These are phyloP conservation scores for Lophium mytilinum DNA, from an alignment of 495 filamentous ascomycete genomes.

Conservation along the genomic window DNA sequence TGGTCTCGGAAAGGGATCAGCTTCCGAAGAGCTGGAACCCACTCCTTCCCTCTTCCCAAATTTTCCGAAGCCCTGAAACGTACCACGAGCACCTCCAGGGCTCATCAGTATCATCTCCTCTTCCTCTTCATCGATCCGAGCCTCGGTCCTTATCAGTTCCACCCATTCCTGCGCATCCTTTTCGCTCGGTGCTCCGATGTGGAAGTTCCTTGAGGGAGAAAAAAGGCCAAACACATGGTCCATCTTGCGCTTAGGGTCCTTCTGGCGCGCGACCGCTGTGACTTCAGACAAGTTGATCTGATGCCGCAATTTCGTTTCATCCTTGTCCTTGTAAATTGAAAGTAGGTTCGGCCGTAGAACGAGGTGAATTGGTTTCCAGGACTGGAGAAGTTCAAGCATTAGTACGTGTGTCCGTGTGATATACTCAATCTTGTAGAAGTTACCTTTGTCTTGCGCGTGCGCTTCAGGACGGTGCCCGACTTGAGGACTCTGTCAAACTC, in stretches of 20 bases:
- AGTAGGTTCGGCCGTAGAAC: constrained; percentile 90
- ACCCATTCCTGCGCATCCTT: constrained; percentile 85
- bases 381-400: constrained; percentile 32
- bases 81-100: constrained; percentile 35
- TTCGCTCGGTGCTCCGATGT: constrained; percentile 65
- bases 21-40: constrained; percentile 61
- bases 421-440: constrained; percentile 4
- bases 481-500: constrained; percentile 91
- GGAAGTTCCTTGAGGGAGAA: constrained; percentile 82
- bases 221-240: constrained; percentile 88
- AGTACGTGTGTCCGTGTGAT: too few species aligned
- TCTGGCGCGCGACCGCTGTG: constrained; percentile 80
- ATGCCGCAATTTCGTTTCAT: constrained; percentile 79
- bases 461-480: constrained; percentile 73
- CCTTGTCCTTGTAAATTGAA: constrained; percentile 88
- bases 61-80: constrained; percentile 28
- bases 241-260: constrained; percentile 74
- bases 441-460: constrained; percentile 92
- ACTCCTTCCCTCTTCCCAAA: constrained; percentile 17
- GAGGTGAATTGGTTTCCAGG: constrained; percentile 84
- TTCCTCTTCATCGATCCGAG: constrained; percentile 78
- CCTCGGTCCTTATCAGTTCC: constrained; percentile 66
- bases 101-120: constrained; percentile 66
- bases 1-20: constrained; percentile 19
- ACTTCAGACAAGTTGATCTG: constrained; percentile 84